Conservation (phyloP, 176 grass and related monocot genomes). For the Carex cristatella region DNA sequence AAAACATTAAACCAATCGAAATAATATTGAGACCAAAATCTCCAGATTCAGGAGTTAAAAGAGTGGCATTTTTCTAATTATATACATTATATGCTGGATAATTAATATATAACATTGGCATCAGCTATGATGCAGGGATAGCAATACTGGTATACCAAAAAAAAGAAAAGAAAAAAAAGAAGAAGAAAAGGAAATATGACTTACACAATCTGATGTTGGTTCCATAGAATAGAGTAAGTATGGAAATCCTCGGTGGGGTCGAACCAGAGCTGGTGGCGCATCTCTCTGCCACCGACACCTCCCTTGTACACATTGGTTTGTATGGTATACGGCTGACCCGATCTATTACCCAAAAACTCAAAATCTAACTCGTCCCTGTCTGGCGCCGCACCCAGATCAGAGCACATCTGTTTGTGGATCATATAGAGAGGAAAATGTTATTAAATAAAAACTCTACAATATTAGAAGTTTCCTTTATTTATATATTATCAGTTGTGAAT, state of each 20-base stretch:
- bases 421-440: background rate
- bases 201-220: slow-evolving; percentile 85
- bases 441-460: background rate
- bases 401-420: slow-evolving; percentile 67
- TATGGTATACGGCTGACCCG: slow-evolving; percentile 85
- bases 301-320: slow-evolving; percentile 95
- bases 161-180: no score
- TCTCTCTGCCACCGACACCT: slow-evolving; percentile 83
- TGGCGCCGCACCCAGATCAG: slow-evolving; percentile 64
- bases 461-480: background rate
- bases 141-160: background rate
- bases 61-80: background rate
- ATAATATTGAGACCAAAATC: background rate
- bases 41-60: background rate
- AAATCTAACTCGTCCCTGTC: slow-evolving; percentile 89
- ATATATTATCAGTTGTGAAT: background rate
- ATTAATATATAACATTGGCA: background rate
- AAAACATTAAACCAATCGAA: background rate
- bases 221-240: slow-evolving; percentile 92
- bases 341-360: slow-evolving; percentile 96
- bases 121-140: background rate
- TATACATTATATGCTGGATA: background rate
- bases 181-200: background rate
- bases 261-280: slow-evolving; percentile 95
- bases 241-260: slow-evolving; percentile 94